Evolutionary conservation across 2,329 filamentous ascomycete genomes (phyloP).

Genomic region (Ophiocordyceps polyrhachis-furcata): DNA sequence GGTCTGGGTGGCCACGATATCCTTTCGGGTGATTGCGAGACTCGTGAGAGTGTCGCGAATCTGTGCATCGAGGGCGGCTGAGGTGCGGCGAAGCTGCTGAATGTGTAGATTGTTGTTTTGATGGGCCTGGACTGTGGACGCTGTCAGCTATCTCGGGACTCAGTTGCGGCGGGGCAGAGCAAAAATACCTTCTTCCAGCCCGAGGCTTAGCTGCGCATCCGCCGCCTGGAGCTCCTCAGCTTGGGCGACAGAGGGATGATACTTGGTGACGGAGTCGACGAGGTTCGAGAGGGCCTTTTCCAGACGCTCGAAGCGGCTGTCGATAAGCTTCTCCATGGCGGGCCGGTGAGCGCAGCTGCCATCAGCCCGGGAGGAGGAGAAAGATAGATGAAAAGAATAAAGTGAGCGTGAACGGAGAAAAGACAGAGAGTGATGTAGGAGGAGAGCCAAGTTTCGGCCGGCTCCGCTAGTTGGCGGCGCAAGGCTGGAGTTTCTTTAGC

Average conservation of each 20-base stretch:
- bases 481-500: slow-evolving; percentile 3
- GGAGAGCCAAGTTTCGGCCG: not conserved
- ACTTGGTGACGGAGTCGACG: slow-evolving; percentile 65
- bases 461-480: not conserved
- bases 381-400: not conserved
- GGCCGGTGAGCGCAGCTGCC: not conserved
- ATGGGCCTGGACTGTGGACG: slow-evolving; percentile 44
- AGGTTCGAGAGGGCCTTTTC: slow-evolving; percentile 49
- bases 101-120: slow-evolving; percentile 58
- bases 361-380: not conserved
- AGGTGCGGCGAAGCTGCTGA: slow-evolving; percentile 45
- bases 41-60: slow-evolving; percentile 51
- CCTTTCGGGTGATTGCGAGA: slow-evolving; percentile 55
- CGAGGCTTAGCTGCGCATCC: slow-evolving; percentile 46
- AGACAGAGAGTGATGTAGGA: not conserved
- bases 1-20: slow-evolving; percentile 45
- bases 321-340: slow-evolving; percentile 42
- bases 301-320: slow-evolving; percentile 44
- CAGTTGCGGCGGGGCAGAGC: not conserved
- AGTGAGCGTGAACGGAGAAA: not conserved
- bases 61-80: slow-evolving; percentile 47
- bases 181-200: slow-evolving; percentile 43
- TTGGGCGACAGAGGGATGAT: slow-evolving; percentile 52
- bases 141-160: not conserved
- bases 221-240: slow-evolving; percentile 53